phyloP scores from a whole-genome alignment of 805 yeast species.

The Saccharomycopsis synnaedendra region DNA sequence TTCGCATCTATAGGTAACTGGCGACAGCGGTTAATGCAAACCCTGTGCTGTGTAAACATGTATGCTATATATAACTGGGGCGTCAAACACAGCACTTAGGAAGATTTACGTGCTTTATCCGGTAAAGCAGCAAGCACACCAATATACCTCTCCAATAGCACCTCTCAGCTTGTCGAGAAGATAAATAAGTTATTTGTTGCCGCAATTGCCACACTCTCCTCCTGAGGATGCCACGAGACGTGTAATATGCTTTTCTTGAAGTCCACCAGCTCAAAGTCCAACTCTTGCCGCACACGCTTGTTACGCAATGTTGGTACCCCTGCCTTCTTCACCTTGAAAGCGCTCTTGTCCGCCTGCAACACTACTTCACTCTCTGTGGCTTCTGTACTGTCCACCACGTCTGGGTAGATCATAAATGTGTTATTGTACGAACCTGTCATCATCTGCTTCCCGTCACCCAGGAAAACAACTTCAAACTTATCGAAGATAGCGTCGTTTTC shows the following conservation, averaged over 20 bases:
- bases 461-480: slow-evolving; percentile 91
- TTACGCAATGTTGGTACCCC: slow-evolving; percentile 33
- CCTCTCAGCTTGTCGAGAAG: slow-evolving; percentile 56
- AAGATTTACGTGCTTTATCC: no score
- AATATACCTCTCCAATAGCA: neutral
- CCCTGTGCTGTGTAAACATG: no score
- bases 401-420: slow-evolving; percentile 93
- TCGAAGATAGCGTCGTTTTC: slow-evolving; percentile 98
- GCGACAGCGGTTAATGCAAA: no score
- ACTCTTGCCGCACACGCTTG: slow-evolving; percentile 22
- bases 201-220: slow-evolving; percentile 94
- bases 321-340: slow-evolving; percentile 72
- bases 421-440: slow-evolving; percentile 98
- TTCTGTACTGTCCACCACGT: slow-evolving; percentile 38
- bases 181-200: slow-evolving; percentile 92
- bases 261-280: slow-evolving; percentile 48
- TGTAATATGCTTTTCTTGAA: slow-evolving; percentile 91
- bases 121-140: no score
- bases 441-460: slow-evolving; percentile 84
- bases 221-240: slow-evolving; percentile 96
- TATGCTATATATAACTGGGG: no score
- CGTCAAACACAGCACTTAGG: no score
- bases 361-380: slow-evolving; percentile 49
- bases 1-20: no score
- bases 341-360: slow-evolving; percentile 95